Evolutionary conservation across 2,329 filamentous ascomycete genomes (phyloP).

Genomic region (Aspergillus novoparasiticus): DNA sequence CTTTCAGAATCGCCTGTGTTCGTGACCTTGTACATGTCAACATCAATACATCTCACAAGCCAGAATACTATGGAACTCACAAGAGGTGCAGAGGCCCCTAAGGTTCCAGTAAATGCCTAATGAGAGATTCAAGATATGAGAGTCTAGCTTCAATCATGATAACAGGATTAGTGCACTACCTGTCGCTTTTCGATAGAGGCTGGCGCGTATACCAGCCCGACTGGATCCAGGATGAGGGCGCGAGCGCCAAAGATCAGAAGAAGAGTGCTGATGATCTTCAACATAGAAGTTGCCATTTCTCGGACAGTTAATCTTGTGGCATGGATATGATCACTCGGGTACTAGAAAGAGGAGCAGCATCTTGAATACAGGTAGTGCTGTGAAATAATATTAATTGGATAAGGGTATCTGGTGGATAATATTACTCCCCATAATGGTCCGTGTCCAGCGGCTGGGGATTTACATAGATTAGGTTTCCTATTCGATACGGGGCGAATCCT

Average conservation of each 20-base stretch:
- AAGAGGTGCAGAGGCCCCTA: slow-evolving; percentile 13
- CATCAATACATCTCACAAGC: neutral
- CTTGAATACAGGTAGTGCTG: neutral
- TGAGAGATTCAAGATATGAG: neutral
- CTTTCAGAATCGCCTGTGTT: slow-evolving; percentile 21
- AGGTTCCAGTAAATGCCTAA: slow-evolving; percentile 8
- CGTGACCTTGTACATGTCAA: slow-evolving; percentile 13
- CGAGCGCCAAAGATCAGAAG: slow-evolving; percentile 1
- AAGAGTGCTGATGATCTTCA: neutral
- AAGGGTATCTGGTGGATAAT: neutral
- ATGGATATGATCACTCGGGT: neutral
- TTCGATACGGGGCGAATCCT: neutral
- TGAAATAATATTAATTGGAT: neutral
- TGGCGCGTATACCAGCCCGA: slow-evolving; percentile 11
- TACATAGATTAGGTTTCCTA: neutral
- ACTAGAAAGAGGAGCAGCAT: neutral
- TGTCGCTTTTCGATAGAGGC: slow-evolving; percentile 5
- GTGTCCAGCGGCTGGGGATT: neutral
- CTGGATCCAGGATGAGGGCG: slow-evolving; percentile 1
- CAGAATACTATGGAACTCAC: slow-evolving; percentile 9
- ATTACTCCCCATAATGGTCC: neutral
- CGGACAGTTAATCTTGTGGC: neutral
- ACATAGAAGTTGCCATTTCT: neutral
- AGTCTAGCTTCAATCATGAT: neutral
- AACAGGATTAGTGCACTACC: neutral